Conservation (phyloP, 441 rosid species). For the Gossypium laxum region DNA sequence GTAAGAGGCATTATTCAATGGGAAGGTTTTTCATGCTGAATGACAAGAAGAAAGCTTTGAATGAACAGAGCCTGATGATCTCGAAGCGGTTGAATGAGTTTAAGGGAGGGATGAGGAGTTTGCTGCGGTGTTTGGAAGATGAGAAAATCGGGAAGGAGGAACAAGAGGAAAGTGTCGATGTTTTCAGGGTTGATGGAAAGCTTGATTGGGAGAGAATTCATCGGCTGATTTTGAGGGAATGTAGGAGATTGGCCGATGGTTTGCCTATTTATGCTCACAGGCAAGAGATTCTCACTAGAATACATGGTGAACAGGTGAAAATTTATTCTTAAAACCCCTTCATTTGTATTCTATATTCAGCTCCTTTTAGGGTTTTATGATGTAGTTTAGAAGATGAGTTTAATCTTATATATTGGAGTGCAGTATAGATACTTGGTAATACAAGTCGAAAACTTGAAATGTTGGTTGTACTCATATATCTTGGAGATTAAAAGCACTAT, state of each 20-base stretch:
- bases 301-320: slow-evolving; percentile 43
- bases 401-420: not conserved
- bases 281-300: slow-evolving; percentile 32
- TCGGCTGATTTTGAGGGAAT: slow-evolving; percentile 44
- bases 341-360: not conserved
- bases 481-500: not conserved
- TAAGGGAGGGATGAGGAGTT: slow-evolving; percentile 32
- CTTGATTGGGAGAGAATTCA: slow-evolving; percentile 44
- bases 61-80: slow-evolving; percentile 29
- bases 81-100: slow-evolving; percentile 43
- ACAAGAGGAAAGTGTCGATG: slow-evolving; percentile 18
- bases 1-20: not conserved
- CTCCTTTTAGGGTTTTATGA: not conserved
- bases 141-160: not conserved
- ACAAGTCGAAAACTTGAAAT: not conserved
- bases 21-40: slow-evolving; percentile 14
- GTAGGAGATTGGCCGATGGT: slow-evolving; percentile 56
- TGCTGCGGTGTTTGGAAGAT: slow-evolving; percentile 31
- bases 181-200: slow-evolving; percentile 28
- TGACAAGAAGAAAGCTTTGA: slow-evolving; percentile 24
- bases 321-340: not conserved
- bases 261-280: slow-evolving; percentile 54
- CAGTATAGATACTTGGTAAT: not conserved
- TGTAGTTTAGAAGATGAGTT: not conserved
- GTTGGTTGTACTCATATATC: not conserved